Base-by-base conservation (phyloP, 2,329 filamentous ascomycete genomes). In the Aspergillus alliaceus region DNA sequence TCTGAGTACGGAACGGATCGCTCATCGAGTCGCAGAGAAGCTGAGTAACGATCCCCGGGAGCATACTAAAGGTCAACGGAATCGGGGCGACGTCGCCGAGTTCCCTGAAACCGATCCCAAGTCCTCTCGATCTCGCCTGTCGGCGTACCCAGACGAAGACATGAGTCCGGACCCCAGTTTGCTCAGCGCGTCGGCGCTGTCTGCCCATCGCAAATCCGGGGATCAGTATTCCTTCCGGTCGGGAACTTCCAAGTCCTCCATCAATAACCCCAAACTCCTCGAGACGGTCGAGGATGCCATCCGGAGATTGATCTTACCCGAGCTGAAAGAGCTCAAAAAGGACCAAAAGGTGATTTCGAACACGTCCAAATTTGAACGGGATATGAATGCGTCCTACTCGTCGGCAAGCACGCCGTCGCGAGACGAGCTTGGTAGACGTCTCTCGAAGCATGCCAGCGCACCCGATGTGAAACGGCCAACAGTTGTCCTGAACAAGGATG, bases 261-360 rank as follows among this genome's bases (percentile, higher is more conserved):
- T 96, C 72, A 96, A 96, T 76, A 96, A 97, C 68, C 93, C 93
- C 0, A 95, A 91, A 70, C 79, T 97, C 2, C 82, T 97, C 2
- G 90, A 95, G 68, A 95, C 92, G 0, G 93, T 97, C 3, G 93
- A 97, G 76, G 92, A 96, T 75, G 92, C 92, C 14, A 96, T 97
- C 68, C 88, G 91, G 61, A 85, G 92, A 49, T 82, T 96, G 50
- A 96, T 97, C 53, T 78, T 99, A 2, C 95, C 95, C 0, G 93
- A 99, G 74, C 81, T 99, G 44, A 93, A 91, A 66, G 91, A 92
- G 9, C 80, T 99, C 54, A 97, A 96, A 74, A 87, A 93, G 66
- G 92, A 96, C 69, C 90, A 93, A 72, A 93, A 90, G 72, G 88
- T 89, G 62, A 86, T 88, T 61, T 84, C 89, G 62, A 88, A 86